Conservation (phyloP, 106 monocot genomes). For the Chionographis japonica region DNA sequence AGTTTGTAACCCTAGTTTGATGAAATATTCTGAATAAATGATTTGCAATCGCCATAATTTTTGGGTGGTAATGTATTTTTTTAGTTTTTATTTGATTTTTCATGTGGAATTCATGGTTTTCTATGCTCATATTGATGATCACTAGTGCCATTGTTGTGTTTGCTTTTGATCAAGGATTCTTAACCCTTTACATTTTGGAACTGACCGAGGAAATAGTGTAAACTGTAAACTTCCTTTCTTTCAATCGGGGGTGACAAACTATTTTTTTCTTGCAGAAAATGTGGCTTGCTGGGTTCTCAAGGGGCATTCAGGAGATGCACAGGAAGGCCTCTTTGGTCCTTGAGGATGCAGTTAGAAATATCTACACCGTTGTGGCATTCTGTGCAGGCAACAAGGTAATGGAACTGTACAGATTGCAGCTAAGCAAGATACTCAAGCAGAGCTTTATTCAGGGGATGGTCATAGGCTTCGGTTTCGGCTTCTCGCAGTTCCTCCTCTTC, state of each 20-base stretch:
- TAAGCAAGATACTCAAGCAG: slow-evolving; percentile 60
- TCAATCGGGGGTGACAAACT: background rate
- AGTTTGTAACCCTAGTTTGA: too few species aligned
- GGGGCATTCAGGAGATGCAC: slow-evolving; percentile 99
- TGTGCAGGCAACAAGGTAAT: slow-evolving; percentile 99
- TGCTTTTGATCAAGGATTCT: too few species aligned
- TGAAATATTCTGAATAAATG: too few species aligned
- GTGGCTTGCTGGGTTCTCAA: slow-evolving; percentile 98
- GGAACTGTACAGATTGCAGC: slow-evolving; percentile 79
- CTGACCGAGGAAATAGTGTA: background rate
- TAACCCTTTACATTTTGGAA: too few species aligned
- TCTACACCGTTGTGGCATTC: slow-evolving; percentile 94
- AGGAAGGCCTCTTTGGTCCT: slow-evolving; percentile 95
- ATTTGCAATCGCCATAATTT: too few species aligned
- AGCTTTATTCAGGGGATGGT: slow-evolving; percentile 78
- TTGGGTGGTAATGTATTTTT: too few species aligned
- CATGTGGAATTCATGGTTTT: too few species aligned
- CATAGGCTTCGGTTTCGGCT: slow-evolving; percentile 92
- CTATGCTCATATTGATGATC: too few species aligned
- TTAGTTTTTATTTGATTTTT: too few species aligned
- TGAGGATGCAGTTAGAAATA: slow-evolving; percentile 99
- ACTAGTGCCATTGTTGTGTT: too few species aligned
- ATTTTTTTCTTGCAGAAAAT: slow-evolving; percentile 59
- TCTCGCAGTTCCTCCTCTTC: slow-evolving; percentile 95
- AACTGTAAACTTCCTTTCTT: background rate